A percentile compares a stretch with the other conserved stretches of the same genome.
phyloP scores from a whole-genome alignment of 2,329 filamentous ascomycete species.

The Nemania diffusa region DNA sequence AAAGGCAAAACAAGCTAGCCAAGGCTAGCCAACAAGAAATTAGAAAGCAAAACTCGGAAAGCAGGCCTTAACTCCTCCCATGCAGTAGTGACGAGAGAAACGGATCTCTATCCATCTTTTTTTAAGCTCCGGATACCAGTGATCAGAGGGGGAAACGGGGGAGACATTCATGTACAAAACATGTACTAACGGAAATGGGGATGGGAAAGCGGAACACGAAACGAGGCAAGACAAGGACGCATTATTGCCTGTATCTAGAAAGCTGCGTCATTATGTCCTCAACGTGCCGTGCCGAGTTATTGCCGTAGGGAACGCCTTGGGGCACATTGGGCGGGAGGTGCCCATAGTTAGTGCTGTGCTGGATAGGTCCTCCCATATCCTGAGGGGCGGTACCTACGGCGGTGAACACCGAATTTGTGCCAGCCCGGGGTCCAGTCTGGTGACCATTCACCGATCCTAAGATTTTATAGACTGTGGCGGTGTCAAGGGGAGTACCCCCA shows the following conservation, averaged over 20 bases:
- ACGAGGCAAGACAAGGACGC: not conserved
- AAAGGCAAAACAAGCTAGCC: not conserved
- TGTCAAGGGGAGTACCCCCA: conserved; percentile 45
- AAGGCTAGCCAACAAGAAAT: not conserved
- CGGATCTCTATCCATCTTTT: not conserved
- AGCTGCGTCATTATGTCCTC: conserved; percentile 81
- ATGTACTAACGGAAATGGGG: not conserved
- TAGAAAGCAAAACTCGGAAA: not conserved
- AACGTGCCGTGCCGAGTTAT: conserved; percentile 64
- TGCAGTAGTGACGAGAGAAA: conserved; percentile 5
- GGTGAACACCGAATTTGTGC: conserved; percentile 45
- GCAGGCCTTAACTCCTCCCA: not conserved
- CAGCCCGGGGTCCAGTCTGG: conserved; percentile 41
- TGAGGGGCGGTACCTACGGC: conserved; percentile 42
- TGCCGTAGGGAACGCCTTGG: conserved; percentile 44
- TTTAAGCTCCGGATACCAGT: not conserved
- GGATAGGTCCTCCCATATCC: conserved; percentile 40
- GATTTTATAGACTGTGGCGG: conserved; percentile 50
- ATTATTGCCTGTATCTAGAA: conserved; percentile 70
- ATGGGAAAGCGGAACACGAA: not conserved
- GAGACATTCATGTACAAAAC: not conserved
- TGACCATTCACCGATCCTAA: conserved; percentile 48
- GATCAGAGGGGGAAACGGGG: not conserved
- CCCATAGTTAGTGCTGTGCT: conserved; percentile 48
- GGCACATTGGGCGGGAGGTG: conserved; percentile 43